Base-by-base conservation (phyloP, 1,284 basidiomycete genomes). In the Cystobasidium pallidum region DNA sequence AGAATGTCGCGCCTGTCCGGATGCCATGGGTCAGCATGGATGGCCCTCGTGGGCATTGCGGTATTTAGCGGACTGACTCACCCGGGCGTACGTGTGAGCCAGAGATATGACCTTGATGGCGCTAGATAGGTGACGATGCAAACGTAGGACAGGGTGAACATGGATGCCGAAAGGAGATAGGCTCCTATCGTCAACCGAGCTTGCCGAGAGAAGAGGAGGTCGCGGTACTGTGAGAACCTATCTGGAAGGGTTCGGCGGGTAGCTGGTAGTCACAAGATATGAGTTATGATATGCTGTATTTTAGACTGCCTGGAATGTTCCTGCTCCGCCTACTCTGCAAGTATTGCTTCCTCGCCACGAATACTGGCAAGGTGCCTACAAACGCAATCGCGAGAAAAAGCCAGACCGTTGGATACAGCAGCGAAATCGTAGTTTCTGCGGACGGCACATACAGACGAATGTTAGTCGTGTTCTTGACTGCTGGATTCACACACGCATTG, bases 291-390 rank as follows among this genome's bases (percentile, higher is more conserved):
- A 45, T 19, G 15, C 8, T 15, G n/a, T n/a, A 11, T 3, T 15
- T 15, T 19, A 45, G 7, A 45, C 6, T 45, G 43, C 19, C 36
- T 24, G n/a, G 4, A 17, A 30, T 13, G 51, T 32, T 32, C 11
- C 21, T 19, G 39, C 21, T 26, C 15, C 0, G 49, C 76, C 1
- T 11, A 78, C 77, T 76, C 3, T 72, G 71, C 21, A 77, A 32
- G 17, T 74, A 77, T 30, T 72, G 72, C 45, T 76, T 77, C 21
- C 76, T 70, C 13, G 75, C 55, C 1, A 78, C 67, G 51, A 78
- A 66, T 55, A 78, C 57, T 2, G 77, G 75, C 0, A 77, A 24
- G 3, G 75, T 64, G 3, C 75, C 76, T 24, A 67, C 10, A 36
- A 76, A 74, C 39, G 68, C 74, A 43, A 78, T 0, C 1, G 74